phyloP scores from a whole-genome alignment of 345 rosid species.

The Brassica carinata region DNA sequence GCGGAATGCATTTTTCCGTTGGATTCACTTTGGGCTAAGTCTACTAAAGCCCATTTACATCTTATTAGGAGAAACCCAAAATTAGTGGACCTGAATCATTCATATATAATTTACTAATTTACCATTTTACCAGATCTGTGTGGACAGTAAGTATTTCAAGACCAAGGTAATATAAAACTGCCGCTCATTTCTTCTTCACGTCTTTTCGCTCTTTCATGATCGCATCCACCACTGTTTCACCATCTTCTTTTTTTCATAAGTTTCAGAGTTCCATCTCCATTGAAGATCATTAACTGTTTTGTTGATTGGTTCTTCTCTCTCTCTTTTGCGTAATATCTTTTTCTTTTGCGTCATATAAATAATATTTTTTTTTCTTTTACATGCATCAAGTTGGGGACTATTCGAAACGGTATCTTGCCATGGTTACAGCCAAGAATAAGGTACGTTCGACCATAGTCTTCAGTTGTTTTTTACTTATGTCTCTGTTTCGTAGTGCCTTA shows the following conservation, averaged over 20 bases:
- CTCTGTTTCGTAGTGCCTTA: not conserved
- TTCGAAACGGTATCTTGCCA: not conserved
- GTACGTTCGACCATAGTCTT: constrained; percentile 3
- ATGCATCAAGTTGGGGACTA: not conserved
- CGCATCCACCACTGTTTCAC: constrained; percentile 15
- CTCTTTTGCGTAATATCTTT: not conserved
- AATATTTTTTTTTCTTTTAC: not conserved
- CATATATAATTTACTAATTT: not conserved
- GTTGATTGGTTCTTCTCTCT: not conserved
- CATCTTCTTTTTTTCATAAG: not conserved
- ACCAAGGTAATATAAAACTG: constrained; percentile 17
- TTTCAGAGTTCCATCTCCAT: not conserved
- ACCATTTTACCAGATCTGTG: not conserved
- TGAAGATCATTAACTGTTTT: not conserved
- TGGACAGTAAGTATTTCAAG: not conserved
- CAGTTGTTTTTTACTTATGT: not conserved
- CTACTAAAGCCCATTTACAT: not conserved
- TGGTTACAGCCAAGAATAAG: constrained; percentile 28
- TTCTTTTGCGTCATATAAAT: not conserved
- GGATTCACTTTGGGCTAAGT: not conserved
- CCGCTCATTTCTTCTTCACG: constrained; percentile 36
- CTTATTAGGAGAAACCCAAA: not conserved
- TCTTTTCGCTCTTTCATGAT: constrained; percentile 12
- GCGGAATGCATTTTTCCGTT: not conserved
- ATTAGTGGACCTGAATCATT: not conserved